Evolutionary conservation across 331 rosid species (phyloP).

Genomic region (Rhamnella rubrinervis): DNA sequence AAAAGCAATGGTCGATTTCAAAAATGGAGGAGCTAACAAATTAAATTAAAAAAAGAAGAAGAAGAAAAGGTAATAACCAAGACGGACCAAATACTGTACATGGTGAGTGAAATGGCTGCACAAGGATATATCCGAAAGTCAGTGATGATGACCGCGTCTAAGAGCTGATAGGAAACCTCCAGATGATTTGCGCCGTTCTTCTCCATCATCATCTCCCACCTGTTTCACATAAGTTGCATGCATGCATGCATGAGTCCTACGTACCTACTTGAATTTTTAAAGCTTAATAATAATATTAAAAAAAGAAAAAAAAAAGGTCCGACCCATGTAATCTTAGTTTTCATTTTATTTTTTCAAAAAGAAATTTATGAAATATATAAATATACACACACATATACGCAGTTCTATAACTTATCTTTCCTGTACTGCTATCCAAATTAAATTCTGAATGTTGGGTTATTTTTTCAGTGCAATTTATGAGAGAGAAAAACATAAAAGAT

Average conservation of each 20-base stretch:
- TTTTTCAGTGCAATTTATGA: no score
- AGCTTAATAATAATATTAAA: no score
- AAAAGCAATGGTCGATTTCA: slow-evolving; percentile 17
- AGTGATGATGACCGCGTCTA: slow-evolving; percentile 74
- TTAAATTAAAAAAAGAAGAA: not conserved
- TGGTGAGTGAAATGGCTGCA: slow-evolving; percentile 16
- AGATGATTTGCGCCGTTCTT: slow-evolving; percentile 55
- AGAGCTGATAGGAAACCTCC: slow-evolving; percentile 77
- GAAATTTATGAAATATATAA: no score
- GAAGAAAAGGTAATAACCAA: not conserved
- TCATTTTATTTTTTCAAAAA: no score
- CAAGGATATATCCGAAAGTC: slow-evolving; percentile 19
- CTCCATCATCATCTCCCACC: slow-evolving; percentile 82
- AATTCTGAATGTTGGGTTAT: no score
- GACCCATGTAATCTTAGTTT: no score
- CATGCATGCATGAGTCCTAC: not conserved
- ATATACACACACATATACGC: no score
- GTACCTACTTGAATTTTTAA: not conserved
- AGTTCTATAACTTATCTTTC: no score
- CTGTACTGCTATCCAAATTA: no score
- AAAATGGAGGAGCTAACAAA: slow-evolving; percentile 1
- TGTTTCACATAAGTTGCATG: slow-evolving; percentile 19
- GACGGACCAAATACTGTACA: slow-evolving; percentile 49
- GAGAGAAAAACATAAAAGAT: no score
- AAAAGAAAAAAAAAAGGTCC: no score